Evolutionary conservation across 108 stramenopile genomes (phyloP).

Genomic region (Pseudonitzschia multistriata): DNA sequence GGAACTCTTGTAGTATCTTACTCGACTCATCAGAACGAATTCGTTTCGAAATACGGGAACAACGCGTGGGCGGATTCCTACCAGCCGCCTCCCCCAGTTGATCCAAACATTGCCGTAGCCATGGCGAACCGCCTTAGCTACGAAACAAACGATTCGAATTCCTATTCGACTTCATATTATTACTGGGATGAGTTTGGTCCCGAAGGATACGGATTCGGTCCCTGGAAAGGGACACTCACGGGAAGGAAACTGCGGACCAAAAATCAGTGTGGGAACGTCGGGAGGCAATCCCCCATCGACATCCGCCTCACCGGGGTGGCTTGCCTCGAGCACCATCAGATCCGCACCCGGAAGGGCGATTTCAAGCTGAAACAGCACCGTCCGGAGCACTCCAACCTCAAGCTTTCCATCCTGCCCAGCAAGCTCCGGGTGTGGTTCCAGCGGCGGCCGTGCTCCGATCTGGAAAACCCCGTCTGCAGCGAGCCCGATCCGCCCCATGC

Average conservation of each 20-base stretch:
- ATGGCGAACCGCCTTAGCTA: not conserved
- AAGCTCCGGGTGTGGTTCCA: conserved; percentile 43
- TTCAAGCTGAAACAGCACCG: conserved; percentile 17
- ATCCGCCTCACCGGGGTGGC: conserved; percentile 48
- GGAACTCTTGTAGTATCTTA: conserved; percentile 32
- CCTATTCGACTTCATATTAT: conserved; percentile 11
- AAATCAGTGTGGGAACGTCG: conserved; percentile 41
- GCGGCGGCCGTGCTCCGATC: conserved; percentile 43
- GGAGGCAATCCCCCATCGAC: conserved; percentile 77
- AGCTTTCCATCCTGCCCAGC: conserved; percentile 34
- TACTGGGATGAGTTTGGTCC: conserved; percentile 54
- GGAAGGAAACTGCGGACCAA: conserved; percentile 17
- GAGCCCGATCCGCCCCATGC: conserved; percentile 64
- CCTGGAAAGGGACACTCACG: conserved; percentile 40
- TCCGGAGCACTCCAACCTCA: not conserved
- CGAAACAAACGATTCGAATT: not conserved
- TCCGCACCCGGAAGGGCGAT: conserved; percentile 43
- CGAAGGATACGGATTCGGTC: conserved; percentile 34
- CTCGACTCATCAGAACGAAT: conserved; percentile 6
- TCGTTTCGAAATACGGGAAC: conserved; percentile 33
- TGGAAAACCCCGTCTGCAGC: conserved; percentile 20
- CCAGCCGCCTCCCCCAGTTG: not conserved
- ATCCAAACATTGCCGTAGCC: not conserved
- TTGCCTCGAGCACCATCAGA: conserved; percentile 56
- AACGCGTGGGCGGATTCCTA: conserved; percentile 38